Percentiles rank a stretch among this genome's conserved stretches.
Conservation (phyloP, 2,329 filamentous ascomycete species). For the Stagonosporopsis cucurbitacearum region DNA sequence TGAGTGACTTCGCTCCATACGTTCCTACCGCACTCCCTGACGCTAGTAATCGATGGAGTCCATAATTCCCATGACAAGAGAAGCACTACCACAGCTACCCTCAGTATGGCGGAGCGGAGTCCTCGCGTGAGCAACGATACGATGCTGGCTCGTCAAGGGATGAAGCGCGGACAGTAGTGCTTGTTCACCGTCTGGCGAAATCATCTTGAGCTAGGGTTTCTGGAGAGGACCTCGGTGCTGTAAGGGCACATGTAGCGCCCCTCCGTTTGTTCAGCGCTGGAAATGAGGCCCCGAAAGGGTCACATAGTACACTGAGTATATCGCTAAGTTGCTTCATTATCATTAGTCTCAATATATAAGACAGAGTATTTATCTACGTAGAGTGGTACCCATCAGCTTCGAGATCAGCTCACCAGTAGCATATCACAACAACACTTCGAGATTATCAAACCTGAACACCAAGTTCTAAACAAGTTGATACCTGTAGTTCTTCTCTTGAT, state of each 20-base stretch:
- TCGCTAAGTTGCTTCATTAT: background rate
- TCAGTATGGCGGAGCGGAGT: background rate
- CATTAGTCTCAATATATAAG: background rate
- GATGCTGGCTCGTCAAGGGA: background rate
- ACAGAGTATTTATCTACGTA: background rate
- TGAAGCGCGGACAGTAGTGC: background rate
- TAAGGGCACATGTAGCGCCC: background rate
- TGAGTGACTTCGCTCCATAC: background rate
- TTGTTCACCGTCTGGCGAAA: background rate
- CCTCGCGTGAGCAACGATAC: background rate
- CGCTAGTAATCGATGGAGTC: background rate
- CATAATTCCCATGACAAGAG: background rate
- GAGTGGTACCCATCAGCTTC: no score
- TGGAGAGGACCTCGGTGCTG: background rate
- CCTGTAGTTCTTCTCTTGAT: no score
- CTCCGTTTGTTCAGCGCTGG: background rate
- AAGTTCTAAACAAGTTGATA: no score
- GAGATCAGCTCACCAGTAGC: background rate
- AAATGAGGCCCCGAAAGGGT: background rate
- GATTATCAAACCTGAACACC: no score
- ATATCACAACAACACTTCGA: background rate
- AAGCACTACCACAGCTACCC: background rate
- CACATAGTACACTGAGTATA: background rate
- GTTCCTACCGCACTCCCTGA: background rate
- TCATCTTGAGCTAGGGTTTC: slow-evolving; percentile 1